Evolutionary conservation across 1,284 basidiomycete species (phyloP), one percentile per base, ranked within the genome.

Genomic region (Entoloma clypeatum): DNA sequence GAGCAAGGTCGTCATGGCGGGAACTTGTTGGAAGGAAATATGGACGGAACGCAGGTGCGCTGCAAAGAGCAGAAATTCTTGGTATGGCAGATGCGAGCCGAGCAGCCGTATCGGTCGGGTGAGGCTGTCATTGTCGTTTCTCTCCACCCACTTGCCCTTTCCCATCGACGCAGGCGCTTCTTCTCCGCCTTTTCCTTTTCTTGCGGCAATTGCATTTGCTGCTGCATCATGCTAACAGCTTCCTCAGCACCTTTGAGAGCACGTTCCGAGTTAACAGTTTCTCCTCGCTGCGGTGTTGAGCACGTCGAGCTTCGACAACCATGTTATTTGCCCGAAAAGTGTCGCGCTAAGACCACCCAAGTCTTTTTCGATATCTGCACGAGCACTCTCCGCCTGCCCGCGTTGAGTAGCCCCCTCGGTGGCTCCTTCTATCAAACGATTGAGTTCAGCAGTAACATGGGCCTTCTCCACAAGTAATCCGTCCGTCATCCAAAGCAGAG

Each of bases 351-450:
- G 79, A 62, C 96, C 92, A 61, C 97, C 94, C 31, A 99, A 68
- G 48, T 94, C 91, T 63, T 83, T 78, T 64, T 92, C 88, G 53
- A 96, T 94, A 40, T 85, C 85, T 16, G 67, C 72, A 30, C 87
- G 79, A 11, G 86, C 90, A 46, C 74, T 80, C 62, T 95, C 93
- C 1, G 94, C 95, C 59, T 92, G 85, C 11, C 92, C 93, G 13
- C 93, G 77, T 51, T 86, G 81, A 3, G 90, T 81, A 14, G 94
- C 92, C 65, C 97, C 95, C 56, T 96, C 92, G 9, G 93, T 91
- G 14, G 94, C 85, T 38, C 85, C 86, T 53, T 95, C 90, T 80
- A 98, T 98, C 50, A 99, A 72, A 21, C 92, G 79, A 53, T 85
- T 95, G 56, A 99, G 85, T 67, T 99, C 96, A 6, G 81, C 65